A percentile compares a stretch with the other conserved stretches of the same genome.
These are phyloP conservation scores for Pseudogymnoascus verrucosus DNA, from an alignment of 2,329 filamentous ascomycete species.

Conservation along the genomic window DNA sequence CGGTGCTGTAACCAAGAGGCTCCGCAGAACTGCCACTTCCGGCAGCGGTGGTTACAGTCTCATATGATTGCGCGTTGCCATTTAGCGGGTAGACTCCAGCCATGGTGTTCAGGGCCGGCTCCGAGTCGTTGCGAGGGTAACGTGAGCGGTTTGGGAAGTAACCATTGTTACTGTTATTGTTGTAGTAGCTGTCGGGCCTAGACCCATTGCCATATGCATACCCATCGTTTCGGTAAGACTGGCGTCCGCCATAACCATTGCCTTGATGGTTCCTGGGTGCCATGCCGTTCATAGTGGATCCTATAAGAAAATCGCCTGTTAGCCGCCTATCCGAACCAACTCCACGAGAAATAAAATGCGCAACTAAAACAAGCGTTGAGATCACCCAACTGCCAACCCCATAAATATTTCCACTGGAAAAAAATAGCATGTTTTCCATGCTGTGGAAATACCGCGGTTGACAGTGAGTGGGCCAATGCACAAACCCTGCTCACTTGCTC, in stretches of 20 bases:
- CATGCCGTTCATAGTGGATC: conserved; percentile 25
- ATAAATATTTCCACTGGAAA: not conserved
- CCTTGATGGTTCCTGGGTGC: conserved; percentile 23
- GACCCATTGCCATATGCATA: conserved; percentile 17
- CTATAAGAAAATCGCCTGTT: conserved; percentile 16
- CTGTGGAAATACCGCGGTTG: not conserved
- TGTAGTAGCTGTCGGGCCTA: conserved; percentile 37
- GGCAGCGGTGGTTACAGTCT: conserved; percentile 74
- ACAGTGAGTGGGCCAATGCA: not conserved
- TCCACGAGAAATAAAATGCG: conserved; percentile 1
- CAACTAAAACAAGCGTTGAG: not conserved
- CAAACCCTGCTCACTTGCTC: not conserved
- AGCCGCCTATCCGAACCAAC: conserved; percentile 4
- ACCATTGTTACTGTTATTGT: conserved; percentile 22
- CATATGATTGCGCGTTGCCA: conserved; percentile 51
- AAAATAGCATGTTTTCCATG: not conserved
- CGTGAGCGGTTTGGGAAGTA: conserved; percentile 27
- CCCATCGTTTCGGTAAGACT: conserved; percentile 22
- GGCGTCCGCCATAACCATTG: conserved; percentile 28
- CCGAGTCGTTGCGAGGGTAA: conserved; percentile 26
- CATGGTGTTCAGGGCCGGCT: conserved; percentile 25
- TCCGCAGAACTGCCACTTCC: conserved; percentile 67
- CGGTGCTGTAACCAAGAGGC: conserved; percentile 70
- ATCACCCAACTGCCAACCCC: not conserved
- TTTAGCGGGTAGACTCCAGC: conserved; percentile 21